Conservation (phyloP, 139 green algal genomes). For the Desmodesmus armatus region DNA sequence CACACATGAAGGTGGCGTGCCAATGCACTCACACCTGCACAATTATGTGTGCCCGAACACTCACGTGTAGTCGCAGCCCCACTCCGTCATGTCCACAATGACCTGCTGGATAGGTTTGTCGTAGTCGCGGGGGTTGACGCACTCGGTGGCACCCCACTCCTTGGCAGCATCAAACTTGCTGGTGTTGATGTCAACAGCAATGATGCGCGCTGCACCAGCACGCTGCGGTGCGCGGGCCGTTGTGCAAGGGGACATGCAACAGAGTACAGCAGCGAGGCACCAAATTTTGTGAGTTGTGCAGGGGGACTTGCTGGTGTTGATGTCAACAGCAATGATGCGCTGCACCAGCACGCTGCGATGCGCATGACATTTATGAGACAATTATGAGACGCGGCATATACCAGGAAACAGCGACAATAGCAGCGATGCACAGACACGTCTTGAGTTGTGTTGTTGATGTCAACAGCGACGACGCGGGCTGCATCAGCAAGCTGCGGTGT, state of each 20-base stretch:
- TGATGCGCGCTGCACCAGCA: slow-evolving; percentile 87
- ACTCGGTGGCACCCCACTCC: slow-evolving; percentile 90
- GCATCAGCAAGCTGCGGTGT: no score
- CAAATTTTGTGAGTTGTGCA: no score
- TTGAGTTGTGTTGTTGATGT: no score
- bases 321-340: slow-evolving; percentile 88
- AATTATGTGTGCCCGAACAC: not conserved
- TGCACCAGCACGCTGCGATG: slow-evolving; percentile 85
- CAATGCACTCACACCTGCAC: slow-evolving; percentile 83
- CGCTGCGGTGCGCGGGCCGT: no score
- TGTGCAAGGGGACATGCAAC: not conserved
- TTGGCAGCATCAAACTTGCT: slow-evolving; percentile 86
- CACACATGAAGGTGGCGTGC: slow-evolving; percentile 94
- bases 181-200: slow-evolving; percentile 84
- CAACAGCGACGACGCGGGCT: no score
- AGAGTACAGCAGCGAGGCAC: no score
- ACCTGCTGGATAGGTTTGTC: slow-evolving; percentile 90
- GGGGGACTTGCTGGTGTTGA: slow-evolving; percentile 92
- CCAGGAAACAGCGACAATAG: not conserved
- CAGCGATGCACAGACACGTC: not conserved
- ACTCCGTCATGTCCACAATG: slow-evolving; percentile 91
- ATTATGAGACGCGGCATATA: no score
- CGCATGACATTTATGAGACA: no score
- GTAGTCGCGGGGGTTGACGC: slow-evolving; percentile 87
- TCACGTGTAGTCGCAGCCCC: slow-evolving; percentile 93